These are phyloP conservation scores for Sclerotinia spermophila DNA, from an alignment of 2,329 filamentous ascomycete species.

Conservation along the genomic window DNA sequence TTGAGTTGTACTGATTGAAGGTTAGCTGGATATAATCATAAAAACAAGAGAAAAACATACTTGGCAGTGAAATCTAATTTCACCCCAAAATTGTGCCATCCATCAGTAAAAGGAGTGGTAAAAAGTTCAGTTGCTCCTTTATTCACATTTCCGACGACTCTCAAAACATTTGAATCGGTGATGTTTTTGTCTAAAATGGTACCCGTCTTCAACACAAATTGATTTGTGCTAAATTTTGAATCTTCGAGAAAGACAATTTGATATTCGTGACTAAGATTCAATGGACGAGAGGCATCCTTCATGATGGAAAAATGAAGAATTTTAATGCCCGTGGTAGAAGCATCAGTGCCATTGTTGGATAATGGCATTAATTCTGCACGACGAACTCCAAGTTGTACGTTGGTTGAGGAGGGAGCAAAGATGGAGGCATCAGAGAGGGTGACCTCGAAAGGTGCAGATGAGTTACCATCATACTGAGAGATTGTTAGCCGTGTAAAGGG, in stretches of 20 bases:
- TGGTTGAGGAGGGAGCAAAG: slow-evolving; percentile 49
- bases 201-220: slow-evolving; percentile 54
- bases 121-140: slow-evolving; percentile 50
- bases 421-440: slow-evolving; percentile 50
- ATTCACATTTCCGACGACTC: slow-evolving; percentile 37
- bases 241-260: slow-evolving; percentile 40
- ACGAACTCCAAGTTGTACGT: slow-evolving; percentile 56
- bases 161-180: background rate
- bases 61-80: slow-evolving; percentile 54
- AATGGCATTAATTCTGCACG: slow-evolving; percentile 53
- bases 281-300: slow-evolving; percentile 47
- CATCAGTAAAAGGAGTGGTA: slow-evolving; percentile 49
- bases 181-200: slow-evolving; percentile 43
- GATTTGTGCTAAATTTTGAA: slow-evolving; percentile 47
- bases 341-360: slow-evolving; percentile 46
- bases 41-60: slow-evolving; percentile 38
- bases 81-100: slow-evolving; percentile 61
- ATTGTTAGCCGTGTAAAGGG: background rate
- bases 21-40: background rate
- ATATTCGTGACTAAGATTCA: slow-evolving; percentile 53
- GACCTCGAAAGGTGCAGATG: slow-evolving; percentile 20
- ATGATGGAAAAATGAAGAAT: slow-evolving; percentile 59
- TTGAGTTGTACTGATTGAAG: slow-evolving; percentile 46
- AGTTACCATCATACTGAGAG: slow-evolving; percentile 25
- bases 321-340: slow-evolving; percentile 53